These are phyloP conservation scores for Coemansia sp. DNA, from an alignment of 192 early-diverging fungal genomes.

Conservation along the genomic window DNA sequence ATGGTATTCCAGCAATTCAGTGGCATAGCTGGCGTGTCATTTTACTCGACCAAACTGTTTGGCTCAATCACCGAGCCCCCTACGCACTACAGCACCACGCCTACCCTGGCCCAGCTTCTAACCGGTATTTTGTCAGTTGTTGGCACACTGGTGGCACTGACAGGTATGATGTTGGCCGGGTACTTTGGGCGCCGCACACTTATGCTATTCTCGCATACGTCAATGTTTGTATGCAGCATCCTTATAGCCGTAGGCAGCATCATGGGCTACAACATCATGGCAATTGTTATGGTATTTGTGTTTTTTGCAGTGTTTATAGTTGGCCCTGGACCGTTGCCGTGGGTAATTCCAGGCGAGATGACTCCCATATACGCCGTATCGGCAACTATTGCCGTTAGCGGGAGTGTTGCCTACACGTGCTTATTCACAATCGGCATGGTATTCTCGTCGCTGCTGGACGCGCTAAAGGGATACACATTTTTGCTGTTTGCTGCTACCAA, in stretches of 20 bases:
- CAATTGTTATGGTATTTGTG: constrained; percentile 64
- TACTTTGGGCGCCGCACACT: constrained; percentile 65
- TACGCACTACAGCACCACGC: constrained; percentile 16
- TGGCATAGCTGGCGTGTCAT: constrained; percentile 78
- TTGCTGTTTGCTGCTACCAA: constrained; percentile 66
- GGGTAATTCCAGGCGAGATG: constrained; percentile 72
- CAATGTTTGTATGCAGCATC: constrained; percentile 60
- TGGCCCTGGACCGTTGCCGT: constrained; percentile 77
- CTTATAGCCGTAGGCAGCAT: constrained; percentile 63
- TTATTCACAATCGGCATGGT: constrained; percentile 59
- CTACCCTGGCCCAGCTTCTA: constrained; percentile 41
- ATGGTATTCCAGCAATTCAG: constrained; percentile 76
- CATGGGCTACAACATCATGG: constrained; percentile 42
- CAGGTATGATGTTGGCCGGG: constrained; percentile 59
- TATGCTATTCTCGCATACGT: constrained; percentile 61
- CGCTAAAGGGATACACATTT: constrained; percentile 52
- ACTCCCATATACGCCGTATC: constrained; percentile 72
- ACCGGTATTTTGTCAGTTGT: constrained; percentile 28
- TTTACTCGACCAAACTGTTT: constrained; percentile 78
- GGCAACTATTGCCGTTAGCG: constrained; percentile 62
- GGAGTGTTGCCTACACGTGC: constrained; percentile 64
- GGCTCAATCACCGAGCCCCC: constrained; percentile 17
- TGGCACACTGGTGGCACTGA: constrained; percentile 21
- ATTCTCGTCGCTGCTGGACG: constrained; percentile 51
- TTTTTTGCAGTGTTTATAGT: constrained; percentile 69